phyloP scores from a whole-genome alignment of 2,329 filamentous ascomycete species.

The Cytospora chrysosperma region DNA sequence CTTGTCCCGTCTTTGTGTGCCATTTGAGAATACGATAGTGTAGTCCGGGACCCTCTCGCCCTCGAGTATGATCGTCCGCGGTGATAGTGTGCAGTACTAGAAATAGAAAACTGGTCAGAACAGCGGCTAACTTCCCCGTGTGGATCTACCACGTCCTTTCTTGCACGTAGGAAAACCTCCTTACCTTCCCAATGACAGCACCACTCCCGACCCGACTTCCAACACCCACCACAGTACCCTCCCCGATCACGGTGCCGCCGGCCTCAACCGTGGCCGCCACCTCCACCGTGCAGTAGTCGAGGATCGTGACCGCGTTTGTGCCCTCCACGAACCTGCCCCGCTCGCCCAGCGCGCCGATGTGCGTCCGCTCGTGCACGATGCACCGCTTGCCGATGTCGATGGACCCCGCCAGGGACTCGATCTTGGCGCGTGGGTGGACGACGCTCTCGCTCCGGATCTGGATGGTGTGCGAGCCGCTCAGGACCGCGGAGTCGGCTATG shows the following conservation, averaged over 20 bases:
- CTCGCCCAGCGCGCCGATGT: conserved; percentile 49
- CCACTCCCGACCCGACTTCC: conserved; percentile 59
- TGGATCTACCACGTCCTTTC: neutral
- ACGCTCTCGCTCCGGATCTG: conserved; percentile 75
- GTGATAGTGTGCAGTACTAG: conserved; percentile 69
- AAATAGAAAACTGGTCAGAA: neutral
- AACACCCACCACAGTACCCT: conserved; percentile 60
- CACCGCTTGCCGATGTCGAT: conserved; percentile 79
- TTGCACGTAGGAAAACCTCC: conserved; percentile 26
- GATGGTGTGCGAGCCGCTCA: conserved; percentile 74
- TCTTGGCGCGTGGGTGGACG: conserved; percentile 79
- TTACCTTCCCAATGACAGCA: conserved; percentile 61
- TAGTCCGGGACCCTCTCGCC: conserved; percentile 62
- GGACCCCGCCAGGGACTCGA: conserved; percentile 76
- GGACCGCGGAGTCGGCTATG: conserved; percentile 61
- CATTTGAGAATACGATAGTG: conserved; percentile 68
- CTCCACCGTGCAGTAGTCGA: conserved; percentile 62
- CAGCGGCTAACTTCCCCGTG: conserved; percentile 25
- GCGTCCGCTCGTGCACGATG: conserved; percentile 71
- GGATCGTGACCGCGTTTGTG: conserved; percentile 53
- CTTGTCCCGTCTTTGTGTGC: conserved; percentile 55
- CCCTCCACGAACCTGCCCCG: conserved; percentile 26
- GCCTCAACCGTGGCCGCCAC: conserved; percentile 60
- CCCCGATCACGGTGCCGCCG: conserved; percentile 60
- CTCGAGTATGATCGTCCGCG: conserved; percentile 58